phyloP scores from a whole-genome alignment of 2,329 filamentous ascomycete species.

The Chalaropsis ovoidea region DNA sequence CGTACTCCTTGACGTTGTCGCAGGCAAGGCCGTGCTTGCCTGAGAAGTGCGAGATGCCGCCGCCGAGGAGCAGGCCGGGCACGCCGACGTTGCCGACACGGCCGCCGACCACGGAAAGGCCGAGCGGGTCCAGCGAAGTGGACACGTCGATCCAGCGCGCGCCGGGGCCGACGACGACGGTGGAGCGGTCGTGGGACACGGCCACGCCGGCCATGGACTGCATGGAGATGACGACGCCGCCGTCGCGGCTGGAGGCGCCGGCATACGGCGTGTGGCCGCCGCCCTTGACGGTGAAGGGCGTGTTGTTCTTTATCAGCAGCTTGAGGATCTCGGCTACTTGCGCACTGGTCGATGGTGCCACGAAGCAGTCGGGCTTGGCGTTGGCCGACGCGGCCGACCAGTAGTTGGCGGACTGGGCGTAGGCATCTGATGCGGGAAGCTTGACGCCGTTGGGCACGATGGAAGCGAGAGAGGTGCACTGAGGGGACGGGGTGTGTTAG shows the following conservation, averaged over 20 bases:
- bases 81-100: slow-evolving; percentile 33
- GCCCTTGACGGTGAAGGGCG: slow-evolving; percentile 35
- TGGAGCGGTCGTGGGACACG: slow-evolving; percentile 28
- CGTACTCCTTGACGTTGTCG: slow-evolving; percentile 38
- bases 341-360: background rate
- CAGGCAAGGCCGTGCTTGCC: slow-evolving; percentile 36
- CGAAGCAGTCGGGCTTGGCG: slow-evolving; percentile 14
- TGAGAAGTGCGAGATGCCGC: slow-evolving; percentile 27
- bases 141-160: slow-evolving; percentile 35
- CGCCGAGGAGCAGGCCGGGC: slow-evolving; percentile 30
- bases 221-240: slow-evolving; percentile 30
- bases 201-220: slow-evolving; percentile 22
- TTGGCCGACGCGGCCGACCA: slow-evolving; percentile 11
- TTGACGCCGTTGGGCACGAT: slow-evolving; percentile 1
- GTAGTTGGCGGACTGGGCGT: slow-evolving; percentile 9
- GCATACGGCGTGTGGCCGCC: slow-evolving; percentile 32
- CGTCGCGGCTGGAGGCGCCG: slow-evolving; percentile 28
- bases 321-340: slow-evolving; percentile 8
- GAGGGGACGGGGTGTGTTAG: background rate
- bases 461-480: background rate
- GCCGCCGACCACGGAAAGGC: slow-evolving; percentile 37
- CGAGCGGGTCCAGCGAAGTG: slow-evolving; percentile 29
- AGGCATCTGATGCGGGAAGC: slow-evolving; percentile 15
- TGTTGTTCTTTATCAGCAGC: slow-evolving; percentile 13
- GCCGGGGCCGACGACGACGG: slow-evolving; percentile 38